Percentiles rank a stretch among this genome's conserved stretches.
These are phyloP conservation scores for Plasmodium gallinaceum DNA, from an alignment of 169 alveolate genomes.

Conservation along the genomic window DNA sequence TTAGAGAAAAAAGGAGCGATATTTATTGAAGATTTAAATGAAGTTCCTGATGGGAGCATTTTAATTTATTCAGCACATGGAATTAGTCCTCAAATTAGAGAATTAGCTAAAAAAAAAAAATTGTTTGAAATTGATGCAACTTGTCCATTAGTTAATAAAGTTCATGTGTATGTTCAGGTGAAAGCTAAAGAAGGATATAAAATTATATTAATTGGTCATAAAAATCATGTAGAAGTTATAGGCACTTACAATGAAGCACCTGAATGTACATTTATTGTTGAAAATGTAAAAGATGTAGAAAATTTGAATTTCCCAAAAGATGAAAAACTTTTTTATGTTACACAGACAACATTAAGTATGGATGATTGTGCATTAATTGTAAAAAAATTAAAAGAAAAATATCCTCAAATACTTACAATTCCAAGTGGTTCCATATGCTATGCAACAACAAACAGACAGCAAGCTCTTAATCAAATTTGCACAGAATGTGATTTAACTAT, in stretches of 20 bases:
- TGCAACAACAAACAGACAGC: conserved; percentile 90
- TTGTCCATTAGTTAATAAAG: conserved; percentile 90
- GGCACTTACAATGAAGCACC: conserved; percentile 91
- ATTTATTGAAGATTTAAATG: conserved; percentile 85
- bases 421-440: conserved; percentile 91
- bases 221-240: conserved; percentile 87
- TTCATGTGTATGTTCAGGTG: conserved; percentile 88
- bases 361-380: conserved; percentile 86
- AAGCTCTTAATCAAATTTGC: conserved; percentile 83
- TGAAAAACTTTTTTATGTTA: conserved; percentile 84
- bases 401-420: conserved; percentile 85
- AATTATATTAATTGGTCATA: conserved; percentile 89
- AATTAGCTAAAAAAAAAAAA: conserved; percentile 80
- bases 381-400: conserved; percentile 79
- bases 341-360: conserved; percentile 89
- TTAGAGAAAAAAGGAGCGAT: conserved; percentile 88
- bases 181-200: conserved; percentile 88
- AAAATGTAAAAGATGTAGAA: conserved; percentile 84
- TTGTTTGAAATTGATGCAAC: conserved; percentile 88
- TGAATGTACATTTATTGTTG: conserved; percentile 84
- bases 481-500: conserved; percentile 79
- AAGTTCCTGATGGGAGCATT: conserved; percentile 84
- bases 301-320: conserved; percentile 72
- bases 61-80: conserved; percentile 90
- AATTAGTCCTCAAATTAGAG: conserved; percentile 85